Evolutionary conservation across 371 early-diverging fungal genomes (phyloP), one percentile per base, ranked within the genome.

Genomic region (Thermomucor indicae-seudaticae): DNA sequence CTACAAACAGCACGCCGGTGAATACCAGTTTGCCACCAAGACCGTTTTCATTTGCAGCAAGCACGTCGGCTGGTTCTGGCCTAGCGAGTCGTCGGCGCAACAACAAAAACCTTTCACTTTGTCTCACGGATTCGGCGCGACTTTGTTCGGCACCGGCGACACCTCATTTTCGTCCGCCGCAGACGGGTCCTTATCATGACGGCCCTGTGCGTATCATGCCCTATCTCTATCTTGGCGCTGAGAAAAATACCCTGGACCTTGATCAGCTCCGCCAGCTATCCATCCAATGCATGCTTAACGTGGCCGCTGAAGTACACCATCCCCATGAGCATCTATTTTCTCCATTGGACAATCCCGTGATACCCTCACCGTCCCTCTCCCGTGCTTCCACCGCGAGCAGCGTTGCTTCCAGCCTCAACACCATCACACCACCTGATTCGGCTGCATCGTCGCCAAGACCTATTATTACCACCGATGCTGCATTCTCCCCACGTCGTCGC

Each of bases 211-310:
- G 63, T 27, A 89, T 92, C 32, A 70, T 92, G 58, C 81, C 83
- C 16, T 58, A 75, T 34, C 72, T 91, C 12, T 89, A 83, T 53
- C 67, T 91, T 20, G 90, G 91, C n/a, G 80, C 79, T 42, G 85
- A 80, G 53, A 51, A 58, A 29, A 88, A 84, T 58, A 81, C 85
- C 14, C 47, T 58, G 5, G 72, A 75, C 58, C 43, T 65, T 7
- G 55, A 52, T 28, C 58, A 67, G 31, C 57, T 90, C 29, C 55
- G 50, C 10, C 48, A 58, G 3, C 62, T 75, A 17, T 66, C 72
- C 16, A 75, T 91, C 43, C 60, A 69, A 5, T 77, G 65, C 40
- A 80, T 92, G 42, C 53, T 92, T 17, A 92, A 92, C 64, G 90
- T 90, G 10, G 92, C 90, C 2, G 79, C 80, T 3, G 92, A 92